Evolutionary conservation across 768 basidiomycete genomes (phyloP), one percentile per base, ranked within the genome.

Genomic region (Suillus decipiens): DNA sequence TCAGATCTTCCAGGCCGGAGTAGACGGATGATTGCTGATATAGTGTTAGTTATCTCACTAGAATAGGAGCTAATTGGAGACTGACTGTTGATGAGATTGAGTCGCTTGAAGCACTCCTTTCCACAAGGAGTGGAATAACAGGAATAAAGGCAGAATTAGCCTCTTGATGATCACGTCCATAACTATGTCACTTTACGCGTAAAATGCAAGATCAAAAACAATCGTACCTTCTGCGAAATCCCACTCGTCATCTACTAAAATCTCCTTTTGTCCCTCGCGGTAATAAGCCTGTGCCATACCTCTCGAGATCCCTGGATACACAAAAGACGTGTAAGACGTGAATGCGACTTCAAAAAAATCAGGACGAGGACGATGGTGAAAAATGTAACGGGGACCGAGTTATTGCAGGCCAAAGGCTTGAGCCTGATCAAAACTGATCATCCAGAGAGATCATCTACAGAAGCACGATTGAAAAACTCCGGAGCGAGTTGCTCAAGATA

Each of bases 1-100:
- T 63, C 31, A 65, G 36, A 22, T 65, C 64, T 36, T 65, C 64
- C n/a, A 65, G 63, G 9, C 64, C 64, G 22, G 64, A 64, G 31
- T 65, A 65, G 12, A 58, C 24, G 12, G 63, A 51, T 28, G 64
- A 65, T 47, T 59, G 42, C 64, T 65, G 64, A 37, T n/a, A 22
- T n/a, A 11, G 39, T 28, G 19, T 57, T 4, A 57, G 39, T 17
- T 57, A 57, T 41, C 24, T 28, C 17, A 17, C 37, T 3, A 10
- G 55, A 19, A 57, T 39, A 39, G 36, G 24, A 56, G n/a, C 12
- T 34, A 14, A 36, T 10, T 17, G 36, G 22, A 15, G 22, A 62
- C 50, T 63, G 19, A 64, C 62, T 11, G 61, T 63, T 41, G 62
- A 63, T 17, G 34, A 24, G 28, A 64, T 19, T 5, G 62, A 64